Evolutionary conservation across 805 yeast species (phyloP).

Genomic region (Hanseniaspora hatyaiensis): DNA sequence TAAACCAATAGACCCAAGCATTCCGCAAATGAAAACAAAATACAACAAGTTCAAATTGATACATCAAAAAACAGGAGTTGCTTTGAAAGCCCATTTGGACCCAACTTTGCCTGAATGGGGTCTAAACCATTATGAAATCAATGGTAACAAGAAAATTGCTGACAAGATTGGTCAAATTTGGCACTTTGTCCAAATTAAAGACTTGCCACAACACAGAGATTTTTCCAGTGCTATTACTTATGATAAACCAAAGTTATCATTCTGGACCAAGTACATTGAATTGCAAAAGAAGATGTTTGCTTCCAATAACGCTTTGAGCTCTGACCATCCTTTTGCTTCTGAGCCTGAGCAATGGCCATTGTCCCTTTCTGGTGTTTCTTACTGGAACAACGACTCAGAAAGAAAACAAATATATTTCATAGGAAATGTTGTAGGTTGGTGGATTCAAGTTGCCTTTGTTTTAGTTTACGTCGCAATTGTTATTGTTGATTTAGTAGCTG

Average conservation of each 20-base stretch:
- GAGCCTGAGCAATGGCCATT: slow-evolving; percentile 88
- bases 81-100: slow-evolving; percentile 87
- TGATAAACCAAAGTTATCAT: slow-evolving; percentile 41
- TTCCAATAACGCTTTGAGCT: slow-evolving; percentile 75
- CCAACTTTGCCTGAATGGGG: slow-evolving; percentile 91
- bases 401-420: slow-evolving; percentile 74
- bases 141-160: slow-evolving; percentile 75
- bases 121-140: slow-evolving; percentile 78
- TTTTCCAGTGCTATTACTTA: slow-evolving; percentile 47
- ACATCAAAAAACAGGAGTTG: slow-evolving; percentile 79
- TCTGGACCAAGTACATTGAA: slow-evolving; percentile 80
- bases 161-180: slow-evolving; percentile 56
- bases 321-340: slow-evolving; percentile 93
- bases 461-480: slow-evolving; percentile 53
- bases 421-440: slow-evolving; percentile 87
- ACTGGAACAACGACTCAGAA: slow-evolving; percentile 70
- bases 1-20: slow-evolving; percentile 35
- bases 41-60: slow-evolving; percentile 57
- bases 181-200: slow-evolving; percentile 60
- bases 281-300: slow-evolving; percentile 79
- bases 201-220: slow-evolving; percentile 52
- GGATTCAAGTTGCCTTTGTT: slow-evolving; percentile 60
- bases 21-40: slow-evolving; percentile 41
- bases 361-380: slow-evolving; percentile 80
- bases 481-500: slow-evolving; percentile 62